A percentile compares a stretch with the other conserved stretches of the same genome.
Conservation (phyloP, 305 asterid genomes). For the Caryopteris hybrid region DNA sequence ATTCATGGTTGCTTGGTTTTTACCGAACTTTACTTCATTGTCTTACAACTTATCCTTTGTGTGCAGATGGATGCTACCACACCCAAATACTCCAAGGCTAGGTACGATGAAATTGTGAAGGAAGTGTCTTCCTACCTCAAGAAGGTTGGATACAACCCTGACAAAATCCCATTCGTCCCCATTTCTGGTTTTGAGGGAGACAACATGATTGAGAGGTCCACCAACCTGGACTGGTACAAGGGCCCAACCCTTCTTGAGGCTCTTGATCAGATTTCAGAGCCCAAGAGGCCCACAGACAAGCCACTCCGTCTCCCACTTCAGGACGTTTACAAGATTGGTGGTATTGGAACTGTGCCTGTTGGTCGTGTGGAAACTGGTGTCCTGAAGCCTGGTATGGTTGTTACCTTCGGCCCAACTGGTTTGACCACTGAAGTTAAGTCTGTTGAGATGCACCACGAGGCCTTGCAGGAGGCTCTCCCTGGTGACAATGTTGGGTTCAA, state of each 20-base stretch:
- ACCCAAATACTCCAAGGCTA: slow-evolving; percentile 40
- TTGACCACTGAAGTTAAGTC: slow-evolving; percentile 55
- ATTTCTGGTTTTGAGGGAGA: slow-evolving; percentile 38
- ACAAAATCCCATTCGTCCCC: slow-evolving; percentile 33
- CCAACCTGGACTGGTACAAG: slow-evolving; percentile 55
- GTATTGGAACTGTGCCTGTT: slow-evolving; percentile 28
- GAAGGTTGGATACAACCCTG: slow-evolving; percentile 48
- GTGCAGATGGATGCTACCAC: slow-evolving; percentile 46
- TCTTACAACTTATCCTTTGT: background rate
- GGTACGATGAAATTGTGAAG: slow-evolving; percentile 40
- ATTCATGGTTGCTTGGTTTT: no score
- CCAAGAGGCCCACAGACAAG: slow-evolving; percentile 59
- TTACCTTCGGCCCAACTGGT: slow-evolving; percentile 49
- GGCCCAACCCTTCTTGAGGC: slow-evolving; percentile 55
- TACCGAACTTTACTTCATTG: no score
- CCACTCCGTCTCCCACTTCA: slow-evolving; percentile 44
- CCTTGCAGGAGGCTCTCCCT: slow-evolving; percentile 44
- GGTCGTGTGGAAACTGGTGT: no score
- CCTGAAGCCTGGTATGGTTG: no score
- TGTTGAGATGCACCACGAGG: slow-evolving; percentile 53
- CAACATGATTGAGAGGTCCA: slow-evolving; percentile 46
- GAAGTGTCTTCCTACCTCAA: slow-evolving; percentile 44
- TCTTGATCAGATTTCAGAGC: slow-evolving; percentile 44
- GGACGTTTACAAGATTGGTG: slow-evolving; percentile 10
- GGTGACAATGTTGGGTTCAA: slow-evolving; percentile 54